These are phyloP conservation scores for Linaria vulgaris DNA, from an alignment of 257 asterid genomes.

Conservation along the genomic window DNA sequence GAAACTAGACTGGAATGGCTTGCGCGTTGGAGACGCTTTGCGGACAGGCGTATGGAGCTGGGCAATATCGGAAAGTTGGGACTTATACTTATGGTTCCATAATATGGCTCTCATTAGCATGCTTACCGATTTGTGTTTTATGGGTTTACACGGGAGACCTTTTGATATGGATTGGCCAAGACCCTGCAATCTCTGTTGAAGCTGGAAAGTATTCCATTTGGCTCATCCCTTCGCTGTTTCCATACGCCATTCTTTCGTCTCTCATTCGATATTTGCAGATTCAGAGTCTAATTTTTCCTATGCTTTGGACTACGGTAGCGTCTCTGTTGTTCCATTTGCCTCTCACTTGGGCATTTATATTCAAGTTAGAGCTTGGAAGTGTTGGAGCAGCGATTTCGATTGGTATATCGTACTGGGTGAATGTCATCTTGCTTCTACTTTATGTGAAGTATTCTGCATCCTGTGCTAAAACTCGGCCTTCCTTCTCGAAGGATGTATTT, in stretches of 20 bases:
- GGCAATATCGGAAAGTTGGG: conserved; percentile 32
- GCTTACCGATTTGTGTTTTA: conserved; percentile 36
- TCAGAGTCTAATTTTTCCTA: conserved; percentile 52
- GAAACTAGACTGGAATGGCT: conserved; percentile 46
- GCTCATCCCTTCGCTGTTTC: conserved; percentile 47
- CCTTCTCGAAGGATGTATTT: conserved; percentile 39
- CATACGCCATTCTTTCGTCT: conserved; percentile 45
- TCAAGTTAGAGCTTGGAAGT: conserved; percentile 39
- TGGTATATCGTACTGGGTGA: conserved; percentile 40
- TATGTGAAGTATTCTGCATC: conserved; percentile 35
- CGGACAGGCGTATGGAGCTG: conserved; percentile 56
- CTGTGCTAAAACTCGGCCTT: conserved; percentile 37
- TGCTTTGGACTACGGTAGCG: conserved; percentile 35
- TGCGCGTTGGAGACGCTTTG: conserved; percentile 52
- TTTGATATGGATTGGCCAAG: conserved; percentile 43
- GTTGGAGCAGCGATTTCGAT: conserved; percentile 48
- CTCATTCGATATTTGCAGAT: conserved; percentile 41
- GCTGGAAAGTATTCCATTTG: conserved; percentile 46
- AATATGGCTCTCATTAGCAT: conserved; percentile 39
- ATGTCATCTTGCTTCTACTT: conserved; percentile 36
- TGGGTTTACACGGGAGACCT: conserved; percentile 40
- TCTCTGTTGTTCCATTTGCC: conserved; percentile 35
- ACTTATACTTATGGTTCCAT: conserved; percentile 37
- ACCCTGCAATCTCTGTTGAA: conserved; percentile 40
- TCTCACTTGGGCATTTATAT: conserved; percentile 47